These are phyloP conservation scores for Parachaetomium inaequale DNA, from an alignment of 495 filamentous ascomycete genomes.

Conservation along the genomic window DNA sequence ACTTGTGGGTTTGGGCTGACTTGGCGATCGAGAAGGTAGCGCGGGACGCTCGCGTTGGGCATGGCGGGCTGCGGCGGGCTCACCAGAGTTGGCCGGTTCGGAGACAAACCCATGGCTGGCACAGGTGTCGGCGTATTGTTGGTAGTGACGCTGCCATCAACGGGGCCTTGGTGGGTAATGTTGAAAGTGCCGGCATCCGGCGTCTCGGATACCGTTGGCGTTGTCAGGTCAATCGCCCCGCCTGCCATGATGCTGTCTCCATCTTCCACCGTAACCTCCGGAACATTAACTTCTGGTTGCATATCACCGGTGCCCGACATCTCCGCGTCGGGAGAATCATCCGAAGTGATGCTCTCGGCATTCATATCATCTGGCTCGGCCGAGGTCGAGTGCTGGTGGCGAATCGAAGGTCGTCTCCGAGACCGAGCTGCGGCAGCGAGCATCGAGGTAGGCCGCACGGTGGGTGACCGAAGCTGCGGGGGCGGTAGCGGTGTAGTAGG, in stretches of 20 bases:
- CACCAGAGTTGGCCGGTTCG: slow-evolving; percentile 65
- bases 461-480: slow-evolving; percentile 48
- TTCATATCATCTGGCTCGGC: slow-evolving; percentile 84
- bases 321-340: slow-evolving; percentile 59
- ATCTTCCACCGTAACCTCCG: slow-evolving; percentile 71
- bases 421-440: slow-evolving; percentile 42
- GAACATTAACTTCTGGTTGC: slow-evolving; percentile 73
- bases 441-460: slow-evolving; percentile 50
- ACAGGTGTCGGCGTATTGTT: slow-evolving; percentile 47
- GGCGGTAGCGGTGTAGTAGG: slow-evolving; percentile 85
- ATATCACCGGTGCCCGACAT: slow-evolving; percentile 74
- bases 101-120: slow-evolving; percentile 69
- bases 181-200: slow-evolving; percentile 89
- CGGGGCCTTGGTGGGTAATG: slow-evolving; percentile 83
- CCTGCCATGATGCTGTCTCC: slow-evolving; percentile 74
- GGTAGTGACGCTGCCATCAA: slow-evolving; percentile 86
- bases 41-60: slow-evolving; percentile 61
- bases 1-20: slow-evolving; percentile 63
- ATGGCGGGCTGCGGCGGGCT: slow-evolving; percentile 68
- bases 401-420: slow-evolving; percentile 69
- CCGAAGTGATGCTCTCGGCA: slow-evolving; percentile 70
- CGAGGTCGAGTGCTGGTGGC: slow-evolving; percentile 81
- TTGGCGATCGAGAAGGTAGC: slow-evolving; percentile 70
- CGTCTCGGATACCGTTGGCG: slow-evolving; percentile 74
- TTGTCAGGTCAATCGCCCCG: slow-evolving; percentile 67